phyloP scores from a whole-genome alignment of 2,329 filamentous ascomycete species.

The Hymenoscyphus scutula region DNA sequence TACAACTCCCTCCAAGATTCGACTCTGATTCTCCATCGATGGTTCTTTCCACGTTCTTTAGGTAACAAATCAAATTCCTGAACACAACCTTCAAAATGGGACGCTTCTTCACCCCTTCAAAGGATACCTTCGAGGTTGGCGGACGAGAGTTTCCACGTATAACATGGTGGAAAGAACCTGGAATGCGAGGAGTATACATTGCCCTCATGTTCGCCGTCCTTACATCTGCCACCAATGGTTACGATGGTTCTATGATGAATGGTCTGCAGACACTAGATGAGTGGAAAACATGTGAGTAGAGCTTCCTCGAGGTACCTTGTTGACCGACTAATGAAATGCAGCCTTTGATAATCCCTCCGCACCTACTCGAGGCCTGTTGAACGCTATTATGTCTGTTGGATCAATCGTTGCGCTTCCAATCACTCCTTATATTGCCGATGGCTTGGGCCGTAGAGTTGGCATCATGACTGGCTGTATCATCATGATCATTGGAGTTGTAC shows the following conservation, averaged over 20 bases:
- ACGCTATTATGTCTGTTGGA: conserved; percentile 49
- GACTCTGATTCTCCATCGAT: conserved; percentile 9
- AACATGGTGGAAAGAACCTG: conserved; percentile 53
- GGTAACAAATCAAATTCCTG: neutral
- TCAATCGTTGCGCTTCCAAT: conserved; percentile 47
- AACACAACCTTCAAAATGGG: conserved; percentile 5
- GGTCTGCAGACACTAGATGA: conserved; percentile 44
- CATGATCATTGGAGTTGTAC: conserved; percentile 45
- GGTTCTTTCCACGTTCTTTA: conserved; percentile 9
- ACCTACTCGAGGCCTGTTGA: conserved; percentile 43
- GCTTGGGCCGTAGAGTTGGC: conserved; percentile 45
- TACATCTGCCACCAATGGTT: conserved; percentile 49
- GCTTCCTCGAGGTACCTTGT: neutral
- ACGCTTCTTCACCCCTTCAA: conserved; percentile 25
- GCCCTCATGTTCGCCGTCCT: conserved; percentile 39
- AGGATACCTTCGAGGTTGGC: conserved; percentile 33
- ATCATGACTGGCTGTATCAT: conserved; percentile 47
- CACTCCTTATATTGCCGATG: conserved; percentile 48
- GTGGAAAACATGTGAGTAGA: conserved; percentile 48
- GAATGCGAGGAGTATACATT: conserved; percentile 54
- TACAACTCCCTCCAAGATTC: neutral
- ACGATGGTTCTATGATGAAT: conserved; percentile 46
- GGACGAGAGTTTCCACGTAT: conserved; percentile 38
- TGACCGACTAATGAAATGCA: conserved; percentile 31
- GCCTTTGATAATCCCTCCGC: conserved; percentile 36